phyloP scores from a whole-genome alignment of 192 early-diverging fungal species.

The Entophlyctis helioformis region DNA sequence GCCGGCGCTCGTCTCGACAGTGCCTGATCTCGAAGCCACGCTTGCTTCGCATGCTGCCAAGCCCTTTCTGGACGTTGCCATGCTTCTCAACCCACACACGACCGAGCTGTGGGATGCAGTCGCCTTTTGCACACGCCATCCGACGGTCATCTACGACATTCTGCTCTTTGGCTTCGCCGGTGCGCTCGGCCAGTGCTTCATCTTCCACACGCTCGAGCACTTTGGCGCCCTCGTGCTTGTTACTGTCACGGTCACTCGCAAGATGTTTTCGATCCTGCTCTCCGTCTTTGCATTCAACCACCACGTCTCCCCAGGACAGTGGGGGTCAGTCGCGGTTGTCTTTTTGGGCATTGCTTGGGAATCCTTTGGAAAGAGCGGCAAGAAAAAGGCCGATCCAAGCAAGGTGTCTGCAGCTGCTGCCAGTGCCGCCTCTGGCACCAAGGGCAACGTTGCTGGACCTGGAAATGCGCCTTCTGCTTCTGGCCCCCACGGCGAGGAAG shows the following conservation, averaged over 20 bases:
- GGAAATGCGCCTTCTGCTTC: no score
- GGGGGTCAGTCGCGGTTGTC: constrained; percentile 73
- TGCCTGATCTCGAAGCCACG: no score
- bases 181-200: constrained; percentile 95
- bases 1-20: no score
- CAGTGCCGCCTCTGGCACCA: no score
- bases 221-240: constrained; percentile 85
- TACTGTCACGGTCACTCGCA: constrained; percentile 92
- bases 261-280: constrained; percentile 89
- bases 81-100: constrained; percentile 57
- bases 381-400: no score
- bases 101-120: constrained; percentile 65
- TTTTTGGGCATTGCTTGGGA: constrained; percentile 57
- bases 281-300: constrained; percentile 85
- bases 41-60: no score
- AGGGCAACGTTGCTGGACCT: no score
- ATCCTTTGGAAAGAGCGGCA: constrained; percentile 14
- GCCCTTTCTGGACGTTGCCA: no score
- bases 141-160: constrained; percentile 71
- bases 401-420: no score
- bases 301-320: constrained; percentile 64
- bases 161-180: constrained; percentile 84
- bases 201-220: constrained; percentile 83
- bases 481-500: no score
- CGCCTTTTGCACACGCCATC: constrained; percentile 63